Percentiles rank a stretch among this genome's conserved stretches.
phyloP scores from a whole-genome alignment of 495 filamentous ascomycete species.

The Podospora pseudocomata region DNA sequence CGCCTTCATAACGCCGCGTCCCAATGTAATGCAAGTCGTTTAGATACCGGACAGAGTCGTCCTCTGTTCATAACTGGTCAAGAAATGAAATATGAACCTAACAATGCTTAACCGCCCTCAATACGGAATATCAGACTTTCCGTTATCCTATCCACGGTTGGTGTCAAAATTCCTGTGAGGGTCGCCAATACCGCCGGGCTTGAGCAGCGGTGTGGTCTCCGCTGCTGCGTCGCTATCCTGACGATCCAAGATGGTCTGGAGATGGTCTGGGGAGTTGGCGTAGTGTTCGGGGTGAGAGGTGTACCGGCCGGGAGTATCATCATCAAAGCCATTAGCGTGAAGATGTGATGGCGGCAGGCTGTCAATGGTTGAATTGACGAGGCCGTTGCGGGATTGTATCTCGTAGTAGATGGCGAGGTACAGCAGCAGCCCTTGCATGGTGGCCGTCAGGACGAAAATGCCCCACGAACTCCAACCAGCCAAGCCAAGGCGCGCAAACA shows the following conservation, averaged over 20 bases:
- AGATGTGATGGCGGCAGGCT: conserved; percentile 23
- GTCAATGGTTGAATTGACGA: conserved; percentile 11
- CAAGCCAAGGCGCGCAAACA: conserved; percentile 73
- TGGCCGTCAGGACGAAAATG: conserved; percentile 78
- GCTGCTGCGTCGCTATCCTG: conserved; percentile 40
- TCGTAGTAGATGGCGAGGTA: conserved; percentile 79
- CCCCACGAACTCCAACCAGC: conserved; percentile 95
- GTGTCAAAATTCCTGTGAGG: conserved; percentile 30
- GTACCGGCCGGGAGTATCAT: conserved; percentile 35
- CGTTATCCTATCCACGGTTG: conserved; percentile 22
- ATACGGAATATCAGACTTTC: conserved; percentile 18
- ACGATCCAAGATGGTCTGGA: conserved; percentile 38
- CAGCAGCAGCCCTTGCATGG: conserved; percentile 79
- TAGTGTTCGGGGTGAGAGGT: conserved; percentile 40
- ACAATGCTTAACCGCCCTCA: neutral
- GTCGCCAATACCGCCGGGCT: conserved; percentile 36
- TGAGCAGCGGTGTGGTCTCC: conserved; percentile 44
- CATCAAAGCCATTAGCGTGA: conserved; percentile 33
- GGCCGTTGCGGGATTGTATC: conserved; percentile 25
- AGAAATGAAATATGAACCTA: neutral
- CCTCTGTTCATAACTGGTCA: neutral
- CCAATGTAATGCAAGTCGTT: neutral
- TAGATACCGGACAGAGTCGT: neutral
- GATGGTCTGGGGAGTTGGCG: conserved; percentile 39
- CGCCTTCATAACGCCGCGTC: neutral